phyloP scores from a whole-genome alignment of 139 green algal species.

The Chlorella sp. region DNA sequence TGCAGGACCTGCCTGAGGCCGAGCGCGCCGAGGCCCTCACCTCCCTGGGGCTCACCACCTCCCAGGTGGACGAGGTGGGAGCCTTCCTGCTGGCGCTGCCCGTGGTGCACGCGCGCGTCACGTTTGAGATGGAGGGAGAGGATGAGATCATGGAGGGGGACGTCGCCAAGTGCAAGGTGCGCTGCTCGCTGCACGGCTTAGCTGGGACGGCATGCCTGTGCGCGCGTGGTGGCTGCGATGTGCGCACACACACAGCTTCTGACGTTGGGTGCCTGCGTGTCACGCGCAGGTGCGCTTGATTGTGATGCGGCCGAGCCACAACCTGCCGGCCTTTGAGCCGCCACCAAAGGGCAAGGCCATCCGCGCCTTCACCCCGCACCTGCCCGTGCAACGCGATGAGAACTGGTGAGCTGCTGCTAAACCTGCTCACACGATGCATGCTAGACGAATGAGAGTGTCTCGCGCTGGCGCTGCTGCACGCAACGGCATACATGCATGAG shows the following conservation, averaged over 20 bases:
- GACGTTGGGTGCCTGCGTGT: too few relatives aligned
- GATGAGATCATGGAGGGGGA: constrained; percentile 66
- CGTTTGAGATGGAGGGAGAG: constrained; percentile 55
- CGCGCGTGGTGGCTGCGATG: too few relatives aligned
- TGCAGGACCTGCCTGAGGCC: constrained; percentile 35
- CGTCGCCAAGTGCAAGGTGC: constrained; percentile 49
- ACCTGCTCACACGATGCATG: too few relatives aligned
- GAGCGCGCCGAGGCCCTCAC: constrained; percentile 34
- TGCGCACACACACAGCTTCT: too few relatives aligned
- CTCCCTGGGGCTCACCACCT: constrained; percentile 27
- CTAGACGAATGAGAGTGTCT: too few relatives aligned
- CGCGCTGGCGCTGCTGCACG: too few relatives aligned
- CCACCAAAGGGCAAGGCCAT: constrained; percentile 25
- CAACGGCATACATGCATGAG: too few relatives aligned
- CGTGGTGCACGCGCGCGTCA: constrained; percentile 14
- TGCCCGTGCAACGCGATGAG: constrained; percentile 57
- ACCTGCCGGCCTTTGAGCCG: constrained; percentile 30
- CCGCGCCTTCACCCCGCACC: constrained; percentile 63
- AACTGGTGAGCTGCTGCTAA: constrained; percentile 59
- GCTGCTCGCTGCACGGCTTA: too few relatives aligned
- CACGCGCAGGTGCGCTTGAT: constrained; percentile 38
- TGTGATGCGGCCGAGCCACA: constrained; percentile 58
- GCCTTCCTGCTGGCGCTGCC: constrained; percentile 54
- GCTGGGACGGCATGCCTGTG: too few relatives aligned
- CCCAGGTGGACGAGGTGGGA: constrained; percentile 50